phyloP scores from a whole-genome alignment of 768 basidiomycete species.

The Xanthoconium stramineum region DNA sequence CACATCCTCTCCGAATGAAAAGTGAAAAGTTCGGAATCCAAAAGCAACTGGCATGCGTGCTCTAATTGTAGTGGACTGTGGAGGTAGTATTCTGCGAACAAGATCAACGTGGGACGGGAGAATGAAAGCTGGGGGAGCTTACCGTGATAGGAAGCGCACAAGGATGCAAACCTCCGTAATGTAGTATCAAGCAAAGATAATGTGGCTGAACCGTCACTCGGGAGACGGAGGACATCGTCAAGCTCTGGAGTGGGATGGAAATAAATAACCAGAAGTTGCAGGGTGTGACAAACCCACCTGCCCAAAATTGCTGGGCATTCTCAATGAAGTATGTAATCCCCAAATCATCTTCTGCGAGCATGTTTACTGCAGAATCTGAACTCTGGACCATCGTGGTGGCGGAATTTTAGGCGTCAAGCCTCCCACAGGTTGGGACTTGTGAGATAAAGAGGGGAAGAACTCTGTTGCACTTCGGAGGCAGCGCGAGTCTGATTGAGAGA shows the following conservation, averaged over 20 bases:
- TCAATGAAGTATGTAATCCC: slow-evolving; percentile 82
- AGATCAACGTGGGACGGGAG: slow-evolving; percentile 11
- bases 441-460: slow-evolving; percentile 3
- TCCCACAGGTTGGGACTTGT: slow-evolving; percentile 3
- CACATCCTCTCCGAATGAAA: slow-evolving; percentile 94
- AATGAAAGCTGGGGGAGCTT: slow-evolving; percentile 25
- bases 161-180: slow-evolving; percentile 67
- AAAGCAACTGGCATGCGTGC: slow-evolving; percentile 72
- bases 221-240: slow-evolving; percentile 74
- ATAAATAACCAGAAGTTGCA: slow-evolving; percentile 6
- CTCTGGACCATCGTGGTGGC: slow-evolving; percentile 16
- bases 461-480: background rate
- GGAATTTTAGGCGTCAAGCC: slow-evolving; percentile 4
- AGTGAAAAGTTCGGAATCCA: slow-evolving; percentile 82
- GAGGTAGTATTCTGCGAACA: slow-evolving; percentile 69
- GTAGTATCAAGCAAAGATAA: slow-evolving; percentile 77
- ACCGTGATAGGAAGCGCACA: slow-evolving; percentile 89
- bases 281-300: slow-evolving; percentile 50
- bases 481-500: background rate
- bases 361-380: slow-evolving; percentile 15
- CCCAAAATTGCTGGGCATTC: slow-evolving; percentile 87
- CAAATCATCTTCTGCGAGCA: slow-evolving; percentile 54
- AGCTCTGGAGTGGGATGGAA: slow-evolving; percentile 55
- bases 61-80: slow-evolving; percentile 81
- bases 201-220: slow-evolving; percentile 54